Base-by-base conservation (phyloP, 352 stramenopile species). In the Globisporangium parvum region DNA sequence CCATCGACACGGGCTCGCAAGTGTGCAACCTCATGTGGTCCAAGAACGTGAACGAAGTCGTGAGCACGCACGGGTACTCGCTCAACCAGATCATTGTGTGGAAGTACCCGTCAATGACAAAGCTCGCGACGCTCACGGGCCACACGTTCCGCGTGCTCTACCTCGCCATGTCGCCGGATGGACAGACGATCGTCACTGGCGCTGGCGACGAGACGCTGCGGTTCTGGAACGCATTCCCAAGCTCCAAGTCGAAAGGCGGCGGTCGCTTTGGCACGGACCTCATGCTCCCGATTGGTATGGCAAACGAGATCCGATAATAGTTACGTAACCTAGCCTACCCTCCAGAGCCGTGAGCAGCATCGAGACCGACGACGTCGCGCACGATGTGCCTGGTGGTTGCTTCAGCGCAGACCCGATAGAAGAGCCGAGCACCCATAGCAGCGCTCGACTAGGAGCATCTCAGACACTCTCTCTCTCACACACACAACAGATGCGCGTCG, bases 21-120 rank as follows among this genome's bases (percentile, higher is more conserved):
- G 95, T 99, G 45, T 99, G 96, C 76, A 98, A 98, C 71, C 76
- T 99, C 54, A 95, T 98, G 67, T 99, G 94, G 93, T 97, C 91
- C 1, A 95, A 96, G 65, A 98, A 98, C 60, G 94, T 90, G 51
- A 98, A 98, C 70, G 96, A 98, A 61, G 88, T 99, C 58, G 96
- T 99, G 55, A 98, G 92, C 59, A 99, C 96, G n/a, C 96, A 99
- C 73, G 96, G 96, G 24, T 99, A 98, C 79, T 98, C 88, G 57
- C 80, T 98, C 23, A 99, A 99, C 85, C 87, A 96, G 65, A 98
- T 99, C 72, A 97, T 98, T 60, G 83, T 98, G 60, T 98, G 95
- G 95, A 93, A 97, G 59, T 98, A 98, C 68, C 95, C 96, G 45
- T 96, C 66, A 39, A 98, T 98, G 91, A 90, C 84, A 42, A 99